Percentiles rank a stretch among this genome's conserved stretches.
Conservation (phyloP, 257 asterid genomes). For the Gentiana macrophylla region DNA sequence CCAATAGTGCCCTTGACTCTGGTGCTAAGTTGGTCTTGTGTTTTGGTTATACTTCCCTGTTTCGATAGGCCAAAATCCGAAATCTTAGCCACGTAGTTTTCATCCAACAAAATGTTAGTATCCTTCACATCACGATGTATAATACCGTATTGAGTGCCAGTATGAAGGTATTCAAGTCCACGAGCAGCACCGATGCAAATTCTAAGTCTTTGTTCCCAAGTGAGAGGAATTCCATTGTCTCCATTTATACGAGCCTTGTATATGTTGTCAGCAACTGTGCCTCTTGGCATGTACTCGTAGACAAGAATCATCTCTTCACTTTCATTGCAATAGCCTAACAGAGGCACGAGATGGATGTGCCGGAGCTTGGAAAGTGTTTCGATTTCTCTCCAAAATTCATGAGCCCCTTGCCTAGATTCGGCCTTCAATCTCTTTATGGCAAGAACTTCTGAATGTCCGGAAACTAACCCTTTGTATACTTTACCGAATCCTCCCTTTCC, state of each 20-base stretch:
- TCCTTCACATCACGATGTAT: no score
- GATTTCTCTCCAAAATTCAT: conserved; percentile 5
- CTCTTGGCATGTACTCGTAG: neutral
- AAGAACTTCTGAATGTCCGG: conserved; percentile 3
- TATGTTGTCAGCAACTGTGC: neutral
- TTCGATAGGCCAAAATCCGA: conserved; percentile 18
- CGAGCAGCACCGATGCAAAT: no score
- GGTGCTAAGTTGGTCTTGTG: conserved; percentile 5
- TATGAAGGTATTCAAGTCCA: no score
- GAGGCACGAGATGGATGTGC: no score
- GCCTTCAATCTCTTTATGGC: neutral
- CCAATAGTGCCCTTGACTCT: conserved; percentile 8
- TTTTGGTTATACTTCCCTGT: conserved; percentile 5
- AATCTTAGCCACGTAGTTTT: conserved; percentile 1
- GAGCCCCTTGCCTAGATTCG: conserved; percentile 7
- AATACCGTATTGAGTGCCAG: no score
- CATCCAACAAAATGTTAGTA: no score
- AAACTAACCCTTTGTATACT: neutral
- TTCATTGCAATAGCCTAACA: neutral
- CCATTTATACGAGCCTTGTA: neutral
- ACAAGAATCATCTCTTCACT: conserved; percentile 11
- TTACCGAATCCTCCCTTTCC: conserved; percentile 11
- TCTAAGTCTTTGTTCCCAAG: no score
- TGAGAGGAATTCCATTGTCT: conserved; percentile 1
- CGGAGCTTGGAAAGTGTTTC: no score